phyloP scores from a whole-genome alignment of 305 asterid genomes.

The Striga hermonthica region DNA sequence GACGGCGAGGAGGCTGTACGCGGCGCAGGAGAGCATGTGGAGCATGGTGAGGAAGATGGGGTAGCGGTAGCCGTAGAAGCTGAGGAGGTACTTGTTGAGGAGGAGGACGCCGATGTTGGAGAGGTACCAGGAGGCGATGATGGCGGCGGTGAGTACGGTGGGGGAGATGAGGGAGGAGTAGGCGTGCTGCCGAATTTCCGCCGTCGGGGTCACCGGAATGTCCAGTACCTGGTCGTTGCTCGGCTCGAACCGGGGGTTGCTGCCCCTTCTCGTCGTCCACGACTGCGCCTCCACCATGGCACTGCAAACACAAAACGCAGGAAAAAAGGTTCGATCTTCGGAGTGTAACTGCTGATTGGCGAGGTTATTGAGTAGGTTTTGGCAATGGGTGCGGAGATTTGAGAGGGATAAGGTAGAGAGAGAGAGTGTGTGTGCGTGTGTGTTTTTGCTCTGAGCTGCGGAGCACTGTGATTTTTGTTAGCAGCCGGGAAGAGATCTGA shows the following conservation, averaged over 20 bases:
- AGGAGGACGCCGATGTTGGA: constrained; percentile 88
- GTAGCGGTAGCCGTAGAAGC: constrained; percentile 74
- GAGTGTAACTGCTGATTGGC: not conserved
- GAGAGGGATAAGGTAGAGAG: too few species aligned
- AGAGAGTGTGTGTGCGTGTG: too few species aligned
- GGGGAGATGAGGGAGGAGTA: constrained; percentile 47
- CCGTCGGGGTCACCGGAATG: constrained; percentile 85
- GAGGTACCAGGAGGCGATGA: constrained; percentile 73
- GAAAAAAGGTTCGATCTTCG: not conserved
- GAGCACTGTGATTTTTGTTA: too few species aligned
- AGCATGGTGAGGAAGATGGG: constrained; percentile 89
- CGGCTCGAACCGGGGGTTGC: constrained; percentile 83
- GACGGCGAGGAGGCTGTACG: constrained; percentile 62
- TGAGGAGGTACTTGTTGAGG: constrained; percentile 80
- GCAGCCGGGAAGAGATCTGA: constrained; percentile 24
- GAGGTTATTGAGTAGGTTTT: not conserved
- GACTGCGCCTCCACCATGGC: constrained; percentile 89
- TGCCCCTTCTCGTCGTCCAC: constrained; percentile 88
- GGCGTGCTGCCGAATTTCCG: constrained; percentile 63
- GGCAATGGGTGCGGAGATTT: not conserved
- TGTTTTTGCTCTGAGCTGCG: too few species aligned
- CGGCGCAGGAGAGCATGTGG: constrained; percentile 80
- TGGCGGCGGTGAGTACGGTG: constrained; percentile 53
- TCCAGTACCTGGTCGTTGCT: constrained; percentile 62
- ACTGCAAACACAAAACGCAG: not conserved